Evolutionary conservation across 805 yeast genomes (phyloP).

Genomic region (Metschnikowia gruessii): DNA sequence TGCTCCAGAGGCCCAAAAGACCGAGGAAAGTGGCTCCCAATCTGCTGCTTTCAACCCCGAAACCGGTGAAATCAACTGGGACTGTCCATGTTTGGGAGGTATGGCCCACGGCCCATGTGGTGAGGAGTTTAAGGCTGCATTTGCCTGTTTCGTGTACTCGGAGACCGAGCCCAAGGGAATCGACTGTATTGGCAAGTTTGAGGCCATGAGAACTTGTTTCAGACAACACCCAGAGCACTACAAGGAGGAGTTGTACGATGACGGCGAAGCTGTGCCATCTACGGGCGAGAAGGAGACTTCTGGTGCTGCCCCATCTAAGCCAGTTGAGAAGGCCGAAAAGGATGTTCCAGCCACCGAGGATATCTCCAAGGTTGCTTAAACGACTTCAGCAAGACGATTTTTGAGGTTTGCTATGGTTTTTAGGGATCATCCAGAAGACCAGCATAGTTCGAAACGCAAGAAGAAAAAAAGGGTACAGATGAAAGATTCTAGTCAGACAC

Average conservation of each 20-base stretch:
- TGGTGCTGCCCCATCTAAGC: neutral
- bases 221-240: conserved; percentile 89
- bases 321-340: neutral
- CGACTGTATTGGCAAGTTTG: conserved; percentile 89
- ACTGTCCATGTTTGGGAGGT: conserved; percentile 98
- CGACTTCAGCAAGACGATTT: too few species aligned
- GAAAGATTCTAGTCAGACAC: too few species aligned
- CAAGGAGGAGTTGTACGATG: conserved; percentile 86
- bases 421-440: too few species aligned
- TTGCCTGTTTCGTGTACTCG: conserved; percentile 91
- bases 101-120: conserved; percentile 99
- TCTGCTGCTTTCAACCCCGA: conserved; percentile 88
- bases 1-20: neutral
- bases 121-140: conserved; percentile 89
- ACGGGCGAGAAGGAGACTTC: conserved; percentile 1
- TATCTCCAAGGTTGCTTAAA: conserved; percentile 12
- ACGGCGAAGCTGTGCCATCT: conserved; percentile 44
- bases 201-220: conserved; percentile 92
- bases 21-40: conserved; percentile 34
- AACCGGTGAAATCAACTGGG: conserved; percentile 99
- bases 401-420: too few species aligned
- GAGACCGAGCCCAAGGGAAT: conserved; percentile 94
- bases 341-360: conserved; percentile 13
- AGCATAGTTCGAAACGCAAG: too few species aligned
- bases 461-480: too few species aligned